A percentile compares a stretch with the other conserved stretches of the same genome.
Conservation (phyloP, 1,284 basidiomycete genomes). For the Ceratobasidium sp. region DNA sequence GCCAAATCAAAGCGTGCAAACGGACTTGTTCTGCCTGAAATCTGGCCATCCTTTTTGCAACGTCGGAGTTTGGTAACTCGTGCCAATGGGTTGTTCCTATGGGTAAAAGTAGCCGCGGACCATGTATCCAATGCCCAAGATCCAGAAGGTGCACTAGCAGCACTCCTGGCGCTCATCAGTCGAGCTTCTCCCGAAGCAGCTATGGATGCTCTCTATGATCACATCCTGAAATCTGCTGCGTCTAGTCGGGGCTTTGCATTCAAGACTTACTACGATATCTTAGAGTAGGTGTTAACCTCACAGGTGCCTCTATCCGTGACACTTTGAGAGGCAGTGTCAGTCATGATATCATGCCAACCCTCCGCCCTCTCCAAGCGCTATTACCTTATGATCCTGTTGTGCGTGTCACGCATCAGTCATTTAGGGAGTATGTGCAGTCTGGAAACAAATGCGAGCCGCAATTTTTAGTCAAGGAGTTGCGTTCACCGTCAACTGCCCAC, state of each 20-base stretch:
- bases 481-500: not conserved
- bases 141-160: constrained; percentile 6
- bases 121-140: not conserved
- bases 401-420: constrained; percentile 26
- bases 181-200: constrained; percentile 33
- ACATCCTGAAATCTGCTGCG: constrained; percentile 13
- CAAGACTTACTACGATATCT: constrained; percentile 16
- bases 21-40: not conserved
- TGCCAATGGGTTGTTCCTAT: constrained; percentile 29
- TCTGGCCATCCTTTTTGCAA: constrained; percentile 29
- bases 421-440: constrained; percentile 20
- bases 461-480: constrained; percentile 9
- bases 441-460: constrained; percentile 27
- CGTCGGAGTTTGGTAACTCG: constrained; percentile 11
- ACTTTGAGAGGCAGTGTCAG: not conserved
- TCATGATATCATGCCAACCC: not conserved
- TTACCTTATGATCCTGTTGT: constrained; percentile 5
- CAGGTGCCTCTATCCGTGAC: not conserved
- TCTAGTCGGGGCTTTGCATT: not conserved
- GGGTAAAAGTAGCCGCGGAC: constrained; percentile 26
- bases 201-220: constrained; percentile 17
- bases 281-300: not conserved
- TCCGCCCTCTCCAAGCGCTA: not conserved
- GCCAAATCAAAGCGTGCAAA: constrained; percentile 2
- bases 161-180: not conserved